These are phyloP conservation scores for Sporothrix protearum DNA, from an alignment of 2,329 filamentous ascomycete genomes.

Conservation along the genomic window DNA sequence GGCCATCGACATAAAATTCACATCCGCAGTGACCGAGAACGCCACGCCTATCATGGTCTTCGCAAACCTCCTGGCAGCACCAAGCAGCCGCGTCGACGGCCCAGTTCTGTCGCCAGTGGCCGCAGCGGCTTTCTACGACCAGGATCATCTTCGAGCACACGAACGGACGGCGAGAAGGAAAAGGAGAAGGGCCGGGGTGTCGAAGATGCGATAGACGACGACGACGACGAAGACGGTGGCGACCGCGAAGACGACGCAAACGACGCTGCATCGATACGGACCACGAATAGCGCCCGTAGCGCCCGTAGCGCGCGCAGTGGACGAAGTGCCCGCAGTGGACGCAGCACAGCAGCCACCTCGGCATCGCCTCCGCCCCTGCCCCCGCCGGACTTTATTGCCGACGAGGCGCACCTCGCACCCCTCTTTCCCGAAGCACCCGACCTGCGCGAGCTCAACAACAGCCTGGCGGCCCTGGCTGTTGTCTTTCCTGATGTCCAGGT, in stretches of 20 bases:
- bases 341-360: background rate
- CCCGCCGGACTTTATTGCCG: slow-evolving; percentile 49
- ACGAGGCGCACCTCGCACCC: slow-evolving; percentile 52
- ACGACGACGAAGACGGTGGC: background rate
- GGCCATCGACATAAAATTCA: slow-evolving; percentile 16
- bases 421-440: slow-evolving; percentile 54
- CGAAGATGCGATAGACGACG: background rate
- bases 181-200: background rate
- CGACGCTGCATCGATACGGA: slow-evolving; percentile 17
- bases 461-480: slow-evolving; percentile 64
- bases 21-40: background rate
- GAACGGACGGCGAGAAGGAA: slow-evolving; percentile 3
- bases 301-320: background rate
- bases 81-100: slow-evolving; percentile 16
- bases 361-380: background rate
- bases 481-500: slow-evolving; percentile 79
- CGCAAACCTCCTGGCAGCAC: slow-evolving; percentile 14
- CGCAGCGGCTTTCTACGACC: slow-evolving; percentile 28
- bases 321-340: background rate
- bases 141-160: slow-evolving; percentile 19
- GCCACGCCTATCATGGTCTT: slow-evolving; percentile 17
- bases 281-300: background rate
- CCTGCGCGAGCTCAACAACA: slow-evolving; percentile 65
- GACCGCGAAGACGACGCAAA: background rate
- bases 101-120: slow-evolving; percentile 36